Conservation (phyloP, 2,329 filamentous ascomycete genomes). For the Epichloe bromicola region DNA sequence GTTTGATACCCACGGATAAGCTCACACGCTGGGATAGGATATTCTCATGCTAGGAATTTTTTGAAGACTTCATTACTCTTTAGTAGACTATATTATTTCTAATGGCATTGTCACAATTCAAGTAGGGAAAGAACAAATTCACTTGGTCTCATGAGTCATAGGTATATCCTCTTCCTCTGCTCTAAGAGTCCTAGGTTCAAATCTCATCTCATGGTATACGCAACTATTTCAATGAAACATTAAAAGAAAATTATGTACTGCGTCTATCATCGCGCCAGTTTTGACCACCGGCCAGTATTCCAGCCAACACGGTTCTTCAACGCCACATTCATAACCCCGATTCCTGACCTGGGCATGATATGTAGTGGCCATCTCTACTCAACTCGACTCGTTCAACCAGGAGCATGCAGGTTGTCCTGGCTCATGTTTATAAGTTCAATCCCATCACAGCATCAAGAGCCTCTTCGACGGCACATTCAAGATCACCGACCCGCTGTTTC, state of each 20-base stretch:
- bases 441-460: slow-evolving; percentile 48
- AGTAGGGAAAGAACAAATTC: too few relatives aligned
- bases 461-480: slow-evolving; percentile 48
- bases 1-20: too few relatives aligned
- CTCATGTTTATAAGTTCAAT: slow-evolving; percentile 14
- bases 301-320: background rate
- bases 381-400: background rate
- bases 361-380: background rate
- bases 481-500: slow-evolving; percentile 43
- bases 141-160: too few relatives aligned
- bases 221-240: background rate
- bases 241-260: background rate
- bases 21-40: too few relatives aligned
- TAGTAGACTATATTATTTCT: too few relatives aligned
- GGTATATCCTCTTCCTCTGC: too few relatives aligned
- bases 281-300: background rate
- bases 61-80: too few relatives aligned
- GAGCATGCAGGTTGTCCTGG: background rate
- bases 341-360: background rate
- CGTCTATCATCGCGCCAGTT: background rate
- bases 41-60: too few relatives aligned
- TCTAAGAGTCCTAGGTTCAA: background rate
- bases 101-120: too few relatives aligned
- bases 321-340: background rate
- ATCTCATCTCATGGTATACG: background rate